These are phyloP conservation scores for Jaltomata sinuosa DNA, from an alignment of 257 asterid genomes.

Conservation along the genomic window DNA sequence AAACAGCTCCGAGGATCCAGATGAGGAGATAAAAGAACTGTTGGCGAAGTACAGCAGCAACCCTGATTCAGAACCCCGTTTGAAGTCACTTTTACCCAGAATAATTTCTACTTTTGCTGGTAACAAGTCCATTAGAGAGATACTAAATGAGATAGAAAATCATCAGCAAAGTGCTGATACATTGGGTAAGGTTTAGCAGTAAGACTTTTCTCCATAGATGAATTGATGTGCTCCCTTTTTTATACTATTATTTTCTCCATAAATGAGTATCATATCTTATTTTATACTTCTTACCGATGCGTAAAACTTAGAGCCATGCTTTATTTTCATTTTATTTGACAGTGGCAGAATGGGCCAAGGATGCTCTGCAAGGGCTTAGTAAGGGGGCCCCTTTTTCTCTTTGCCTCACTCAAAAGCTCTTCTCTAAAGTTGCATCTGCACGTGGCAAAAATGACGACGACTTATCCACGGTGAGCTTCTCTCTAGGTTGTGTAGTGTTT, in stretches of 20 bases:
- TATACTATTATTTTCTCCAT: not conserved
- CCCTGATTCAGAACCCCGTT: conserved; percentile 76
- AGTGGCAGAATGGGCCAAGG: conserved; percentile 98
- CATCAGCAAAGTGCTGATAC: conserved; percentile 73
- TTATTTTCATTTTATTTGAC: conserved; percentile 7
- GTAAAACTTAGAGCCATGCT: not conserved
- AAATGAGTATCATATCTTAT: not conserved
- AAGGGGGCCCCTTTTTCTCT: conserved; percentile 97
- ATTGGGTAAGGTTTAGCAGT: conserved; percentile 35
- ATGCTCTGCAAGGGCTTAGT: conserved; percentile 79
- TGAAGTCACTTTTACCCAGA: conserved; percentile 75
- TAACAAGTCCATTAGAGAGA: conserved; percentile 55
- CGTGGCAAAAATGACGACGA: conserved; percentile 35
- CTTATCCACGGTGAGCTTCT: conserved; percentile 49
- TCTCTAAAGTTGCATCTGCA: conserved; percentile 69
- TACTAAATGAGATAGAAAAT: conserved; percentile 64
- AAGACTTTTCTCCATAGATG: not conserved
- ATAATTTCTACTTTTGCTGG: conserved; percentile 78
- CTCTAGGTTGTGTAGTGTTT: not conserved
- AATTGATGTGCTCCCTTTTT: not conserved
- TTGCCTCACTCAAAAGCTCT: conserved; percentile 62
- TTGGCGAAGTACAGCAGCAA: conserved; percentile 52
- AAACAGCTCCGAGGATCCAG: conserved; percentile 76
- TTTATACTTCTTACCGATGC: not conserved
- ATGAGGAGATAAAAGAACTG: conserved; percentile 47